Evolutionary conservation across 169 alveolate species (phyloP).

Genomic region (Plasmodium coatneyi): DNA sequence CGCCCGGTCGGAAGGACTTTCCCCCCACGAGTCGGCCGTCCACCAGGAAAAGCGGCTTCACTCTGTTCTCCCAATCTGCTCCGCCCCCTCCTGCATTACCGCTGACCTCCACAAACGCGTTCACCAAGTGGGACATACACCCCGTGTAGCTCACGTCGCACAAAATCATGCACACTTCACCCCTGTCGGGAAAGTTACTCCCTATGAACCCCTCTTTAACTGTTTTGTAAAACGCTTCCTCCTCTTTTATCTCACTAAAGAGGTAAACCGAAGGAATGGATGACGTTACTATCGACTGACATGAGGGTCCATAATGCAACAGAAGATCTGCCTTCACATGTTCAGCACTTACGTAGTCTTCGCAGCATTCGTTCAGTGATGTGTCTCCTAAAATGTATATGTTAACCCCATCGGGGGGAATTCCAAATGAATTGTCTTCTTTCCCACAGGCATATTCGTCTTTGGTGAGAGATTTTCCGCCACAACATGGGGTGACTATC

Average conservation of each 20-base stretch:
- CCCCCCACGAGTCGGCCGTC: not conserved
- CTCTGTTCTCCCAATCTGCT: not conserved
- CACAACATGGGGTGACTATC: not conserved
- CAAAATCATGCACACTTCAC: constrained; percentile 19
- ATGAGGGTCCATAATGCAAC: constrained; percentile 55
- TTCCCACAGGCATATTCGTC: not conserved
- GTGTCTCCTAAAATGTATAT: constrained; percentile 66
- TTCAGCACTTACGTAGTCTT: constrained; percentile 66
- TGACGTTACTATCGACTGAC: constrained; percentile 40
- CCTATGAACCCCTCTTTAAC: not conserved
- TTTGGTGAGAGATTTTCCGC: not conserved
- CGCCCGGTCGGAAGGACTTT: not conserved
- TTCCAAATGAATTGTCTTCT: not conserved
- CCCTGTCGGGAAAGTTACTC: not conserved
- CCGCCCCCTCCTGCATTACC: not conserved
- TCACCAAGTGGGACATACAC: not conserved
- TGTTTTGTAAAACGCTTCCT: not conserved
- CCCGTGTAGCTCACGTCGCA: constrained; percentile 21
- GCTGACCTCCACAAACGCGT: constrained; percentile 9
- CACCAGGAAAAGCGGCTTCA: not conserved
- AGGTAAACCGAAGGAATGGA: constrained; percentile 45
- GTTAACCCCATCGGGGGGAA: not conserved
- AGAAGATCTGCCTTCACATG: constrained; percentile 72
- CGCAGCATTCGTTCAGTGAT: constrained; percentile 62
- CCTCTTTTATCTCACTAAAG: constrained; percentile 33